Evolutionary conservation across 2,329 filamentous ascomycete genomes (phyloP), one percentile per base, ranked within the genome.

Genomic region (Exophiala sideris): DNA sequence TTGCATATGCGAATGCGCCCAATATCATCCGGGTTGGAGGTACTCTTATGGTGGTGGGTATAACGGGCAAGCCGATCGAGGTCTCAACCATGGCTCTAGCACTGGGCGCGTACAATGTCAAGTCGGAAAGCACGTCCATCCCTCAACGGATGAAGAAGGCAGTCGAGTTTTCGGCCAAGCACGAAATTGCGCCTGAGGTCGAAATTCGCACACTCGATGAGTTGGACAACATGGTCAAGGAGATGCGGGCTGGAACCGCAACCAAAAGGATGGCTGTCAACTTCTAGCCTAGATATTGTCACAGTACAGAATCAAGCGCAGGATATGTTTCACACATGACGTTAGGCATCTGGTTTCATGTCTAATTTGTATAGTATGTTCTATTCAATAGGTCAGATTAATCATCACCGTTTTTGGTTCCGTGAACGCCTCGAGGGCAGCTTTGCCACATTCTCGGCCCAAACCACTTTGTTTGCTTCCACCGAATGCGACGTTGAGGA

Each of bases 381-480:
- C 24, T 29, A 29, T 29, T 44, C 14, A 12, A 44, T 44, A 44
- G 5, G 40, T 18, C 40, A 45, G 7, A 32, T 71, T 71, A 2
- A 71, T 66, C 61, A 71, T 67, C 18, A 72, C 65, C 12, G 68
- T 65, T 63, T 71, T 71, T 7, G 66, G 55, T 58, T 71, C 68
- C 5, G 63, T 66, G 53, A 71, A 72, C 12, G 67, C 70, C 39
- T 70, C 66, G 41, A 73, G 44, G 3, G 69, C 71, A 48, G 66
- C 67, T 55, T 69, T 66, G 2, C 71, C 70, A 51, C 71, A 58
- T 55, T 81, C 75, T 11, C 78, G 66, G 0, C 79, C 79, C 64
- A 82, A 71, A n/a, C 73, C 73, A 52, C 70, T 73, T 60, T 74
- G 70, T 60, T 74, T 74, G 12, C 72, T 68, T 35, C 72, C 72